Evolutionary conservation across 192 early-diverging fungal genomes (phyloP).

Genomic region (Backusella tarrabulga): DNA sequence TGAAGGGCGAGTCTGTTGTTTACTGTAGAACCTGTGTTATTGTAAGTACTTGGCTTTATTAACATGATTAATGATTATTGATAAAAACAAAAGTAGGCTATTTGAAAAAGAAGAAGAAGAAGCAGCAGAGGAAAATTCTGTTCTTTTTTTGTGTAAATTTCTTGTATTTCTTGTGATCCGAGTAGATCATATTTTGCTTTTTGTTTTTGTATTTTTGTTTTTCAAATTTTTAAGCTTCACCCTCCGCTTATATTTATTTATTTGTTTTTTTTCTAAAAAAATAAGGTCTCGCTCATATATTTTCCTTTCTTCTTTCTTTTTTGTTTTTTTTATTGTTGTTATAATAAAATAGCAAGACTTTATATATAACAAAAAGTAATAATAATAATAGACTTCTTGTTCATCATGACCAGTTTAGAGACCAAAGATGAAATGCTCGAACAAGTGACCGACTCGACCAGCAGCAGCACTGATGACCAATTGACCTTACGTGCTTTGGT

Average conservation of each 20-base stretch:
- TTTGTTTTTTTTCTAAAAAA: neutral
- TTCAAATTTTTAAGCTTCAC: neutral
- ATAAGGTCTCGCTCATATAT: neutral
- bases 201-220: neutral
- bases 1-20: constrained; percentile 33
- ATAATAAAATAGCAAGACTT: neutral
- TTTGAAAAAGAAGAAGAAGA: neutral
- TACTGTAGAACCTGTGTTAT: constrained; percentile 44
- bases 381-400: neutral
- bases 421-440: neutral
- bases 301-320: neutral
- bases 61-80: too few relatives aligned
- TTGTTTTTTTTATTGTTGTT: constrained; percentile 9
- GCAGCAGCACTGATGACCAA: neutral
- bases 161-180: neutral
- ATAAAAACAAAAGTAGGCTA: neutral
- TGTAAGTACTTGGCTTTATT: constrained; percentile 31
- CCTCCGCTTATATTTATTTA: neutral
- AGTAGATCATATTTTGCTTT: neutral
- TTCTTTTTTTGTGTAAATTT: neutral
- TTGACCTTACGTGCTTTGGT: constrained; percentile 88
- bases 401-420: neutral
- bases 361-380: constrained; percentile 2
- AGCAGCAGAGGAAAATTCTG: neutral
- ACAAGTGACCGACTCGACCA: neutral